These are phyloP conservation scores for Xerocomus tenax DNA, from an alignment of 1,284 basidiomycete species.

Conservation along the genomic window DNA sequence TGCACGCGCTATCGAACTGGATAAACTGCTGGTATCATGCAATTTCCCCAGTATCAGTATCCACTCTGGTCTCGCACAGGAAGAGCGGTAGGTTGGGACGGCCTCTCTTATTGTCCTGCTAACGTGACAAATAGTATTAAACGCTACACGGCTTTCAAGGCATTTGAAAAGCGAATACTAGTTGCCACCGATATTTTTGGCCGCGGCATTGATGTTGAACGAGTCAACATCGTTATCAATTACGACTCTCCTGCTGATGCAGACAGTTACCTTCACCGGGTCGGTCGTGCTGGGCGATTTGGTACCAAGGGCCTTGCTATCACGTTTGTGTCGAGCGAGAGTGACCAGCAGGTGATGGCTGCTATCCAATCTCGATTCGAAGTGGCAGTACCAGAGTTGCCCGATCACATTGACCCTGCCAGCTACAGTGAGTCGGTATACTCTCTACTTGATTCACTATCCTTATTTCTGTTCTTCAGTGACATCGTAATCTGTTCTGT, in stretches of 20 bases:
- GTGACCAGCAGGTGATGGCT: slow-evolving; percentile 88
- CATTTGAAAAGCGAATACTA: slow-evolving; percentile 98
- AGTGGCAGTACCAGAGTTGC: slow-evolving; percentile 86
- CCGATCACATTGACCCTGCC: slow-evolving; percentile 85
- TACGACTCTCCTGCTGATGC: slow-evolving; percentile 95
- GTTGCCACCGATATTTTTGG: slow-evolving; percentile 96
- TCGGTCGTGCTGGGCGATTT: slow-evolving; percentile 98
- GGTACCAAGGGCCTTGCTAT: slow-evolving; percentile 99
- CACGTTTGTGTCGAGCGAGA: slow-evolving; percentile 89
- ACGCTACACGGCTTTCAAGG: slow-evolving; percentile 98
- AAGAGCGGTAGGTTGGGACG: slow-evolving; percentile 71
- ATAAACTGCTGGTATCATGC: slow-evolving; percentile 93
- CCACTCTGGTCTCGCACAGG: slow-evolving; percentile 89
- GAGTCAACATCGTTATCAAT: slow-evolving; percentile 94
- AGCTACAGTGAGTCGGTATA: slow-evolving; percentile 63
- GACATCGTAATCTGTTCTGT: slow-evolving; percentile 24
- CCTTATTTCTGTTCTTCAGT: slow-evolving; percentile 14
- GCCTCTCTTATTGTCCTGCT: neutral
- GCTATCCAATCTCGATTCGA: slow-evolving; percentile 89
- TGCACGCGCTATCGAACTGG: slow-evolving; percentile 90
- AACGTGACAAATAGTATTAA: slow-evolving; percentile 55
- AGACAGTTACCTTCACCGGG: slow-evolving; percentile 96
- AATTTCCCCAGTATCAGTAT: slow-evolving; percentile 98
- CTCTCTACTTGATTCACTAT: neutral
- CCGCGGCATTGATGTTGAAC: slow-evolving; percentile 94